Evolutionary conservation across 2,329 filamentous ascomycete genomes (phyloP).

Genomic region (Aspergillus sp.): DNA sequence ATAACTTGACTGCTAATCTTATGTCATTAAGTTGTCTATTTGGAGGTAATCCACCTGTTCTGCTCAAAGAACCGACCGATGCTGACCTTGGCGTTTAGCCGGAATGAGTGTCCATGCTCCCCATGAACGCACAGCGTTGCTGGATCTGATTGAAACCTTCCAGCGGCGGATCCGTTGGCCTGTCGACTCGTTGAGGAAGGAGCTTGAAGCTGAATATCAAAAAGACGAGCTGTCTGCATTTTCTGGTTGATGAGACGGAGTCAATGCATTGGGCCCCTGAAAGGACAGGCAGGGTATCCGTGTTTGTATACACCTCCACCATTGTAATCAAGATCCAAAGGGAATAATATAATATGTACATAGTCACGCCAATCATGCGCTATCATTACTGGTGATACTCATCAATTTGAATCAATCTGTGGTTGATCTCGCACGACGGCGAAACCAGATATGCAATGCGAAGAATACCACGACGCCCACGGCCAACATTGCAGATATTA

Average conservation of each 20-base stretch:
- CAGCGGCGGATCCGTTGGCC: conserved; percentile 18
- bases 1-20: conserved; percentile 14
- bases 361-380: background rate
- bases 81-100: conserved; percentile 7
- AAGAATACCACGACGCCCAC: conserved; percentile 23
- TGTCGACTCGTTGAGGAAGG: conserved; percentile 13
- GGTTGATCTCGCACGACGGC: conserved; percentile 4
- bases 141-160: conserved; percentile 15
- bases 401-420: background rate
- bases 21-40: conserved; percentile 19
- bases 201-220: conserved; percentile 18
- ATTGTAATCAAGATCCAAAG: no score
- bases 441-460: conserved; percentile 19
- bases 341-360: background rate
- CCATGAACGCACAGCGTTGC: conserved; percentile 14
- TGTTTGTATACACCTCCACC: no score
- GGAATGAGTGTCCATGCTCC: conserved; percentile 18
- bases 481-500: conserved; percentile 27
- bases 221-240: conserved; percentile 14
- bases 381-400: background rate
- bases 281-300: no score
- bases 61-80: background rate
- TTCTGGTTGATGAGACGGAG: conserved; percentile 3
- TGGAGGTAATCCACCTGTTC: conserved; percentile 13
- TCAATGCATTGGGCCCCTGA: no score